Evolutionary conservation across 176 grass and related monocot species (phyloP), one percentile per base, ranked within the genome.

Genomic region (Themeda triandra): DNA sequence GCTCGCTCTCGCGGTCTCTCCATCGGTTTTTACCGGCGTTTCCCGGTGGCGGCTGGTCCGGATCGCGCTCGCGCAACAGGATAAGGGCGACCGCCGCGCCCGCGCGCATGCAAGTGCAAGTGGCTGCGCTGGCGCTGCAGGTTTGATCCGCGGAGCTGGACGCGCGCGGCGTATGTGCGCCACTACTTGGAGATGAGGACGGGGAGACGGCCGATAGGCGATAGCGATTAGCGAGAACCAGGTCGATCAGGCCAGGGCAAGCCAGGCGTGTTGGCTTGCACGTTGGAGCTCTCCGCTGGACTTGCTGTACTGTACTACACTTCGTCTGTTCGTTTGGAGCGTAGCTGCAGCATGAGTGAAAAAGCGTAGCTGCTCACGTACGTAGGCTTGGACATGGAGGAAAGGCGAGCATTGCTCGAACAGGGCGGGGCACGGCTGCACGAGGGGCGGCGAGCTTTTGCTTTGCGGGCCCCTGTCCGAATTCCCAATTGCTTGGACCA

Each of bases 401-500:
- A 69, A 69, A 53, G 25, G n/a, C 73, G 80, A 30, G 35, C 44
- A 30, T 53, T 84, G 48, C n/a, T 67, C 63, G 6, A 37, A 5
- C 36, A 33, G 1, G 18, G 64, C 74, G 54, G 72, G 44, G 72
- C 10, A 45, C 18, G 17, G 8, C 53, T 23, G 53, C 53, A 59
- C 54, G 54, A 59, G 42, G 65, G 32, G 4, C 4, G 10, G 39
- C 67, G 33, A 72, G 37, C 56, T 37, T 59, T 79, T 2, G 49
- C 67, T 79, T 62, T 25, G 37, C 48, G 10, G 76, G 25, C 46
- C 74, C 46, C 74, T 76, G 45, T 29, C 64, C 36, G 28, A 70
- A 70, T 60, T 54, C 71, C 83, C 41, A 62, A 29, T 85, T 78
- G 66, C 30, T 86, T 79, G 75, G 66, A 63, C 84, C 35, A 77